phyloP scores from a whole-genome alignment of 2,329 filamentous ascomycete genomes.

The Verticillium nubilum region DNA sequence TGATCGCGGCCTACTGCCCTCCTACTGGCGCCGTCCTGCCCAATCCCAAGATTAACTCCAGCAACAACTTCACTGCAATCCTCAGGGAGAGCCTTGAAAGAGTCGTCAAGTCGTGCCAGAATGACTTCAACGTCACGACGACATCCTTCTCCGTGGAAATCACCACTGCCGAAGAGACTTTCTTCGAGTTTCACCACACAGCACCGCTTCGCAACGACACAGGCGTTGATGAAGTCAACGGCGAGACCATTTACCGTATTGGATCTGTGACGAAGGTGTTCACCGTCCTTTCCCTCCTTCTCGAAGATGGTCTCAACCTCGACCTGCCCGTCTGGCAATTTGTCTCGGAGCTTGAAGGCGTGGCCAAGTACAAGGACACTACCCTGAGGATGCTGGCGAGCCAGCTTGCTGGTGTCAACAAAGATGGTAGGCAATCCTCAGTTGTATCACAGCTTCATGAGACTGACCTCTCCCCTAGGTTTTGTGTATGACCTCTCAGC shows the following conservation, averaged over 20 bases:
- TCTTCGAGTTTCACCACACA: slow-evolving; percentile 2
- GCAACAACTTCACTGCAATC: background rate
- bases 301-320: slow-evolving; percentile 17
- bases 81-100: background rate
- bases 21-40: slow-evolving; percentile 1
- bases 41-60: background rate
- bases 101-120: background rate
- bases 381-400: slow-evolving; percentile 13
- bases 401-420: slow-evolving; percentile 11
- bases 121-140: background rate
- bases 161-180: background rate
- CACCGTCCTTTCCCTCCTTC: slow-evolving; percentile 28
- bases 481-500: slow-evolving; percentile 9
- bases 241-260: slow-evolving; percentile 35
- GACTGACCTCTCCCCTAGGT: slow-evolving; percentile 3
- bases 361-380: slow-evolving; percentile 19
- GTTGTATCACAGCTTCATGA: too few relatives aligned
- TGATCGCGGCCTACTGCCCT: background rate
- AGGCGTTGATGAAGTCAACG: slow-evolving; percentile 21
- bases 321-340: slow-evolving; percentile 3
- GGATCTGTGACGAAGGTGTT: slow-evolving; percentile 36
- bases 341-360: slow-evolving; percentile 15
- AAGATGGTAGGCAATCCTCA: slow-evolving; percentile 8
- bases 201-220: slow-evolving; percentile 17
- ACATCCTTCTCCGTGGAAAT: background rate